A percentile compares a stretch with the other conserved stretches of the same genome.
Evolutionary conservation across 2,329 filamentous ascomycete genomes (phyloP).

Genomic region (Cladosporium sp.): DNA sequence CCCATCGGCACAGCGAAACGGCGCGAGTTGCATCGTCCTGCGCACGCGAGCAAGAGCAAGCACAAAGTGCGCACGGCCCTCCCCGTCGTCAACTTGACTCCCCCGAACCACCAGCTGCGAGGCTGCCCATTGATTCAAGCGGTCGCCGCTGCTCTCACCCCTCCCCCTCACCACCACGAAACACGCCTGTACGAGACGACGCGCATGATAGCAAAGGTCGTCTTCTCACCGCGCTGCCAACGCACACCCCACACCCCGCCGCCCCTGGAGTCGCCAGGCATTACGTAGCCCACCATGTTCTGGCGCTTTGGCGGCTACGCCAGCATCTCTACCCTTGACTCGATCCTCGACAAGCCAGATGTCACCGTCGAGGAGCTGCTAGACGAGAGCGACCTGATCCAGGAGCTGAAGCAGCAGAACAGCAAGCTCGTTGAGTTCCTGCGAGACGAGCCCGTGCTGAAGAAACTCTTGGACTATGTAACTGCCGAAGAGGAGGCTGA

Average conservation of each 20-base stretch:
- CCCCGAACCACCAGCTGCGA: constrained; percentile 8
- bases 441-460: constrained; percentile 80
- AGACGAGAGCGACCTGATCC: constrained; percentile 92
- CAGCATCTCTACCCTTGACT: constrained; percentile 95
- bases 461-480: constrained; percentile 87
- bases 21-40: not conserved
- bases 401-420: constrained; percentile 98
- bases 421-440: constrained; percentile 96
- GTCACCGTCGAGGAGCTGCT: constrained; percentile 94
- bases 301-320: constrained; percentile 99
- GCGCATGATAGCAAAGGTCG: constrained; percentile 19
- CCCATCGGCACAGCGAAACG: not conserved
- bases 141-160: constrained; percentile 12
- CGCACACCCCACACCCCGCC: constrained; percentile 16
- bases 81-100: constrained; percentile 3
- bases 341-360: constrained; percentile 91
- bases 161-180: constrained; percentile 8
- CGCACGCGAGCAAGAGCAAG: constrained; percentile 9
- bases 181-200: constrained; percentile 4
- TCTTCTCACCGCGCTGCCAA: constrained; percentile 14
- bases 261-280: constrained; percentile 16
- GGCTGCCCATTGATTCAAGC: constrained; percentile 20
- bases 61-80: constrained; percentile 1
- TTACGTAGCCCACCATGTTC: constrained; percentile 73
- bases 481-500: constrained; percentile 70